A percentile compares a stretch with the other conserved stretches of the same genome.
phyloP scores from a whole-genome alignment of 176 grass and related monocot species.

The Rhynchospora tenuis region DNA sequence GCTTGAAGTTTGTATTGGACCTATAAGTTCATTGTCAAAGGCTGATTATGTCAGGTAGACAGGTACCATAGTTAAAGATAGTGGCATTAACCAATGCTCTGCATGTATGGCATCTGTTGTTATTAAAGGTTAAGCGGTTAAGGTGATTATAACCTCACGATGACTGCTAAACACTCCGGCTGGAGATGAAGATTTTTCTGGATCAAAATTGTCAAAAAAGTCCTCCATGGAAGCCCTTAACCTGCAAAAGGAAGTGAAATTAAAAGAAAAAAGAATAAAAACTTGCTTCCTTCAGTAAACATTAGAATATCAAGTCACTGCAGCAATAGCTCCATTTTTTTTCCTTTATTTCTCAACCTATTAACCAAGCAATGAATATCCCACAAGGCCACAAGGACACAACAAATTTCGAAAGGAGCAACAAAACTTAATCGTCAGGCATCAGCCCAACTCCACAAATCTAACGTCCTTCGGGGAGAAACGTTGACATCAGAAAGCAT shows the following conservation, averaged over 20 bases:
- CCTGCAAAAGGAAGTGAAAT: constrained; percentile 42
- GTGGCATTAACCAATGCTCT: background rate
- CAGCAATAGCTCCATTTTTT: background rate
- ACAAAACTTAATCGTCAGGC: background rate
- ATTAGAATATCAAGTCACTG: background rate
- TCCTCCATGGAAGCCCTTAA: constrained; percentile 81
- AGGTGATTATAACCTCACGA: constrained; percentile 55
- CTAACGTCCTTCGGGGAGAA: background rate
- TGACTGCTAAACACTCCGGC: constrained; percentile 59
- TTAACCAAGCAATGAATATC: background rate
- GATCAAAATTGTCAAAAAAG: constrained; percentile 83
- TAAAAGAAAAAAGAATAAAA: constrained; percentile 15
- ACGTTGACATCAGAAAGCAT: constrained; percentile 3
- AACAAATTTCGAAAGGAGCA: background rate
- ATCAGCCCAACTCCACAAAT: background rate
- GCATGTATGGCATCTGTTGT: background rate
- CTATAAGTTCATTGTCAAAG: background rate
- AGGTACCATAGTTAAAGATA: background rate
- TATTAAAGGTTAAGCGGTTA: constrained; percentile 6
- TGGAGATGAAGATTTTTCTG: constrained; percentile 55
- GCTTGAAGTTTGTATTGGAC: background rate
- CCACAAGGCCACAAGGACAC: background rate
- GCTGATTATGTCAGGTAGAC: background rate
- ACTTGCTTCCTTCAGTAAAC: background rate
- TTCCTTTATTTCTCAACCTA: background rate